Percentiles rank a stretch among this genome's conserved stretches.
Evolutionary conservation across 2,329 filamentous ascomycete species (phyloP).

Genomic region (Beauveria brongniartii): DNA sequence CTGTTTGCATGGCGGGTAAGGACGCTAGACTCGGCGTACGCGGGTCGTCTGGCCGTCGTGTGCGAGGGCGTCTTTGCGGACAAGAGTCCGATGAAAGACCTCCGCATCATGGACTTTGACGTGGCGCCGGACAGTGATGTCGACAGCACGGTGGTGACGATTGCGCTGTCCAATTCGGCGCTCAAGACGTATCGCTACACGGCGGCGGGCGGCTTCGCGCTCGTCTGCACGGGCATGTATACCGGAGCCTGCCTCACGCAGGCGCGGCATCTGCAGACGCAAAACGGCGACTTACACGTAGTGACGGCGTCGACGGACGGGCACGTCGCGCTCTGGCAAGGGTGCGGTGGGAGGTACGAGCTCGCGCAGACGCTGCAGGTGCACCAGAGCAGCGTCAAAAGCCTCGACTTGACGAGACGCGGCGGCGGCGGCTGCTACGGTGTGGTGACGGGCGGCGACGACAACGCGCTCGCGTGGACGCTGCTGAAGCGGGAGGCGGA

Average conservation of each 20-base stretch:
- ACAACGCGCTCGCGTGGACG: slow-evolving; percentile 66
- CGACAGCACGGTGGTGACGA: slow-evolving; percentile 45
- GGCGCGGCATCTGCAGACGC: slow-evolving; percentile 33
- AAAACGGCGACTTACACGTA: slow-evolving; percentile 28
- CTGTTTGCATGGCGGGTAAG: slow-evolving; percentile 75
- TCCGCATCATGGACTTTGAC: slow-evolving; percentile 77
- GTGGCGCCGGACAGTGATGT: slow-evolving; percentile 23
- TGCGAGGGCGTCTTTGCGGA: slow-evolving; percentile 49
- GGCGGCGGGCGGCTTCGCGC: slow-evolving; percentile 31
- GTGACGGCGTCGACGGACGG: slow-evolving; percentile 79
- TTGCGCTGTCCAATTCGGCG: slow-evolving; percentile 79
- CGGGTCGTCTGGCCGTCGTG: slow-evolving; percentile 41
- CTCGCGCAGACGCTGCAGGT: slow-evolving; percentile 35
- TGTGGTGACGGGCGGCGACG: slow-evolving; percentile 75
- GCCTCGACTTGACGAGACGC: slow-evolving; percentile 37
- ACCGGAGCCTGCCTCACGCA: slow-evolving; percentile 72
- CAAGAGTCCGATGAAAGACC: slow-evolving; percentile 48
- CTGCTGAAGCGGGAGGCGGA: slow-evolving; percentile 16
- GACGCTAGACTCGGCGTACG: slow-evolving; percentile 39
- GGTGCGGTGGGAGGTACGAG: slow-evolving; percentile 15
- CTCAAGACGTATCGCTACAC: slow-evolving; percentile 53
- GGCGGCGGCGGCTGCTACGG: slow-evolving; percentile 23
- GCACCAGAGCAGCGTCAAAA: slow-evolving; percentile 79
- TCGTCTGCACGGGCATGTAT: slow-evolving; percentile 50
- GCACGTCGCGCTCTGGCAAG: slow-evolving; percentile 54